Evolutionary conservation across 306 rosid genomes (phyloP), one percentile per base, ranked within the genome.

Genomic region (Crotalaria pallida): DNA sequence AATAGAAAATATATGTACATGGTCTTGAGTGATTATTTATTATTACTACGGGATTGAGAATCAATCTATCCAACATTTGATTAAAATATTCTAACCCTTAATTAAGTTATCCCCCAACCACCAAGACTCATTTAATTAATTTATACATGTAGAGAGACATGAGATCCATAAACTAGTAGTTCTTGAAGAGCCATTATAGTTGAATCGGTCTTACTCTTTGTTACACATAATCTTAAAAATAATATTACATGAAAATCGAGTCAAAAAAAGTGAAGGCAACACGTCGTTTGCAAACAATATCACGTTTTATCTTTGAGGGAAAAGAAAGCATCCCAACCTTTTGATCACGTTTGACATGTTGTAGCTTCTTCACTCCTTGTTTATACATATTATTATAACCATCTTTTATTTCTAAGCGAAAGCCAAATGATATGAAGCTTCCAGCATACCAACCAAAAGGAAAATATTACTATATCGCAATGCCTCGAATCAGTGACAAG

Each of bases 221-320:
- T 48, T 15, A 43, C 62, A 36, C 44, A 45, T n/a, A n/a, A n/a
- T 41, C 74, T 62, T 66, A 29, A 59, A 34, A 23, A 48, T 67
- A 49, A 49, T 26, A 53, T 43, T n/a, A 10, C 40, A 58, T 13
- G 21, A 51, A 61, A 45, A 70, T 52, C 3, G 1, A 62, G 17
- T 23, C 3, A 53, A 38, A 7, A 41, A 19, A 69, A 75, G 45
- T 3, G 10, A 51, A 50, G 22, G 58, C 70, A 58, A 65, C 38
- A 58, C 78, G 62, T 76, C 24, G 26, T 58, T 71, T 76, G 43
- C 67, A 58, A 71, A 75, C 67, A 69, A 75, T 2, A 34, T 48
- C 59, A 69, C 53, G 23, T 77, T 69, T 61, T 43, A 62, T 24
- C 59, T 47, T 52, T 38, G 19, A 0, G 26, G 69, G 12, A 11